Evolutionary conservation across 73 alveolate genomes (phyloP), one percentile per base, ranked within the genome.

Genomic region (Blepharisma stoltei): DNA sequence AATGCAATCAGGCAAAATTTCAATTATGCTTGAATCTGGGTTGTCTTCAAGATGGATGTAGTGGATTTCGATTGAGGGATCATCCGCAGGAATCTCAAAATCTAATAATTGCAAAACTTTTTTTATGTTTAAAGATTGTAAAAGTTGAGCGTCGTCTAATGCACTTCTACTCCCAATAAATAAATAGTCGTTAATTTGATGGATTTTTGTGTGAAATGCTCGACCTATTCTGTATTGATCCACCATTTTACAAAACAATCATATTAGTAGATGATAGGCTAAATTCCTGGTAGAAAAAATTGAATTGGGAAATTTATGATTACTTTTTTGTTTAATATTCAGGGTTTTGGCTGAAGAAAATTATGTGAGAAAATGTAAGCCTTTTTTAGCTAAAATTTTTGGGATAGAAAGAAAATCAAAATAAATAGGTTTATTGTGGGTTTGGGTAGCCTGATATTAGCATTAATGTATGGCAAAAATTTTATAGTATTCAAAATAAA

Each of bases 191-290:
- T 14, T 60, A 9, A 60, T 25, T 60, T 60, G 38, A 25, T 60
- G 73, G 1, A 60, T 60, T n/a, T 14, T 14, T 18, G 73, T 60
- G 73, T 60, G 11, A 14, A 60, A 4, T 14, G 73, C 73, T 20
- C 73, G 37, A 1, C 73, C 73, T 20, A 60, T n/a, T 60, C 73
- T 14, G 5, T 60, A 60, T 9, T n/a, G 73, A 38, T 60, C 73
- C 18, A 25, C 37, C 73, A 60, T 60, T 60, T 60, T 32, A 32
- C 41, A 32, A 32, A 32, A 32, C 41, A 32, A 32, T 32, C 41
- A 32, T 32, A 32, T 32, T 32, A 32, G 41, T 32, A 32, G 41
- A 32, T 32, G 41, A 32, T 32, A 32, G 41, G 3, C 3, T 32
- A 32, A 32, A 32, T 32, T 3, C 3, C 41, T 32, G 41, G 41